These are phyloP conservation scores for Lasiosphaeria miniovina DNA, from an alignment of 495 filamentous ascomycete genomes.

Conservation along the genomic window DNA sequence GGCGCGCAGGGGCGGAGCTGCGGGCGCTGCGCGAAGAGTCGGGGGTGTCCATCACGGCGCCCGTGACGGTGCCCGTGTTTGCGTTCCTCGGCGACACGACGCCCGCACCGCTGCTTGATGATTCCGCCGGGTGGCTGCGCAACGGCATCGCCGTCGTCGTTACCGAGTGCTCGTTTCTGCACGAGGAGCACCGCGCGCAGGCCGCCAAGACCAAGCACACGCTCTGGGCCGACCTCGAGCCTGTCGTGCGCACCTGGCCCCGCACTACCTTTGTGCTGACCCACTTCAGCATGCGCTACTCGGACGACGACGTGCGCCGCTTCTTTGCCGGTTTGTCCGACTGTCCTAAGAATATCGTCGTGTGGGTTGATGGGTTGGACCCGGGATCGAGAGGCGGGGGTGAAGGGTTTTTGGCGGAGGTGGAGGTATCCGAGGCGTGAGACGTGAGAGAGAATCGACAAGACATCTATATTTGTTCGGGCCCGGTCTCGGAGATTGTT, in stretches of 20 bases:
- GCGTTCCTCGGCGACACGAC: conserved; percentile 40
- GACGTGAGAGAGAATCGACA: no score
- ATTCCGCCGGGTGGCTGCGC: conserved; percentile 20
- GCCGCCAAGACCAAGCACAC: conserved; percentile 38
- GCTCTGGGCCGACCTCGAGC: conserved; percentile 33
- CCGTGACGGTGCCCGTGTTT: conserved; percentile 31
- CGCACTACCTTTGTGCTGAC: conserved; percentile 35
- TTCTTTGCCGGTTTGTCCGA: conserved; percentile 32
- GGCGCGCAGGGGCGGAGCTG: conserved; percentile 21
- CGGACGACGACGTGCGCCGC: conserved; percentile 26
- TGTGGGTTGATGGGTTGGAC: conserved; percentile 33
- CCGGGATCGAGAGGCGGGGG: no score
- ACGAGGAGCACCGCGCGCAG: conserved; percentile 31
- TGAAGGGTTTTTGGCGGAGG: no score
- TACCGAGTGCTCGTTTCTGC: conserved; percentile 39
- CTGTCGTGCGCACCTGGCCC: conserved; percentile 29
- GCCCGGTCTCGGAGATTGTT: no score
- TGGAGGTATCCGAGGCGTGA: no score
- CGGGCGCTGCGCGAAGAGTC: conserved; percentile 17
- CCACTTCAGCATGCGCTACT: conserved; percentile 40
- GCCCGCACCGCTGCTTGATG: conserved; percentile 21
- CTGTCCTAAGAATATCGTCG: conserved; percentile 31
- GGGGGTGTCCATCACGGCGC: conserved; percentile 25
- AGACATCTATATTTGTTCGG: no score
- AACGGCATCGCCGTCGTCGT: conserved; percentile 33